Evolutionary conservation across 495 filamentous ascomycete genomes (phyloP).

Genomic region (Penicillium dipodomyicola): DNA sequence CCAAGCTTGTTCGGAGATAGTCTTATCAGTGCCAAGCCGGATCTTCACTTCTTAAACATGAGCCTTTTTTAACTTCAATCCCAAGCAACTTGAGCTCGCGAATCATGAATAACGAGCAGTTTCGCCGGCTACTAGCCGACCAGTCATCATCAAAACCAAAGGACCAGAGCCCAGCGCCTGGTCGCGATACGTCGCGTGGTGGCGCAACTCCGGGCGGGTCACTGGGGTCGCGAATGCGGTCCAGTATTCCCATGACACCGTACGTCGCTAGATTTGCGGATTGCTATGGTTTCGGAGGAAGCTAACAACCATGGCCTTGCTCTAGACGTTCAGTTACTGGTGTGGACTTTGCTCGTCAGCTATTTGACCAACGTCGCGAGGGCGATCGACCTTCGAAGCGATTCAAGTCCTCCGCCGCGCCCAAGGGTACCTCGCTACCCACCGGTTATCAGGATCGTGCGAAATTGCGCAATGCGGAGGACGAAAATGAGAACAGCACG

Average conservation of each 20-base stretch:
- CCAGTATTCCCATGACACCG: slow-evolving; percentile 87
- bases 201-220: slow-evolving; percentile 28
- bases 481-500: slow-evolving; percentile 37
- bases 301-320: slow-evolving; percentile 18
- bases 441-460: slow-evolving; percentile 86
- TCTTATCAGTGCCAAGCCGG: slow-evolving; percentile 13
- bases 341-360: slow-evolving; percentile 78
- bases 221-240: slow-evolving; percentile 59
- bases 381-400: slow-evolving; percentile 53
- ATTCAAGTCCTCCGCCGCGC: slow-evolving; percentile 74
- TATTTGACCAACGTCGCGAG: slow-evolving; percentile 70
- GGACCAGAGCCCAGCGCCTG: slow-evolving; percentile 12
- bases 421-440: slow-evolving; percentile 78
- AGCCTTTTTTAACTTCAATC: slow-evolving; percentile 8
- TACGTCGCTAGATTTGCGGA: slow-evolving; percentile 36
- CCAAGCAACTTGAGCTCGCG: background rate
- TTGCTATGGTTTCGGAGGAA: background rate
- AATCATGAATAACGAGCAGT: slow-evolving; percentile 93
- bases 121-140: slow-evolving; percentile 77
- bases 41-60: slow-evolving; percentile 3
- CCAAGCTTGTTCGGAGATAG: too few relatives aligned
- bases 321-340: slow-evolving; percentile 65
- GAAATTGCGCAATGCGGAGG: slow-evolving; percentile 37
- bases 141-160: slow-evolving; percentile 30
- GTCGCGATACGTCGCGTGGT: slow-evolving; percentile 21